A percentile compares a stretch with the other conserved stretches of the same genome.
Conservation (phyloP, 148 eudicot species). For the Dysphania ambrosioides region DNA sequence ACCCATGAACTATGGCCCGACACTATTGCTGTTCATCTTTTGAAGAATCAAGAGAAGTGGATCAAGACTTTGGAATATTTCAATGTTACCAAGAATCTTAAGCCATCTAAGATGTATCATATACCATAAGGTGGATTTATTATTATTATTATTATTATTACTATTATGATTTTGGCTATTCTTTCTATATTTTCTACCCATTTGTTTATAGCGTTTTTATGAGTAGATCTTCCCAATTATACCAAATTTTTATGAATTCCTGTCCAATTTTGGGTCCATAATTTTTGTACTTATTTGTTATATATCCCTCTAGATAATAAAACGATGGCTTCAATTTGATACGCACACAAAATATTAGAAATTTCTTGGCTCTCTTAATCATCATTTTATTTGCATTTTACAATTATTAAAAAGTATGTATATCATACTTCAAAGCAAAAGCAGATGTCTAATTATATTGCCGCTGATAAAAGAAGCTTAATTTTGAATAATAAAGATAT, state of each 20-base stretch:
- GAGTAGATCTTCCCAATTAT: neutral
- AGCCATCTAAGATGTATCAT: constrained; percentile 82
- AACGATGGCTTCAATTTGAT: neutral
- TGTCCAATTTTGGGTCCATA: neutral
- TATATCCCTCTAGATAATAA: neutral
- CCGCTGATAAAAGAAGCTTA: neutral
- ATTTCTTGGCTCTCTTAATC: no score
- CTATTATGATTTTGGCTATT: constrained; percentile 12
- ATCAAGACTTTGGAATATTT: constrained; percentile 64
- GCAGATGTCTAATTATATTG: neutral
- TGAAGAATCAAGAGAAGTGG: constrained; percentile 84
- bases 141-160: neutral
- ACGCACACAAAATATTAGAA: no score
- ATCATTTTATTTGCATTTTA: no score
- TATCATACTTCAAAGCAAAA: no score
- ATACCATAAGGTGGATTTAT: constrained; percentile 36
- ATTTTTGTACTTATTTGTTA: no score
- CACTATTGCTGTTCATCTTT: constrained; percentile 70
- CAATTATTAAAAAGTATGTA: no score
- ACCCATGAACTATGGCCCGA: constrained; percentile 83
- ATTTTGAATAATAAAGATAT: neutral
- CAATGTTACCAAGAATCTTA: constrained; percentile 62
- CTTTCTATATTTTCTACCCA: neutral
- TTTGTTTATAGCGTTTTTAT: neutral
- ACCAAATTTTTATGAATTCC: no score